Base-by-base conservation (phyloP, 2,329 filamentous ascomycete genomes). In the Colletotrichum sojae region DNA sequence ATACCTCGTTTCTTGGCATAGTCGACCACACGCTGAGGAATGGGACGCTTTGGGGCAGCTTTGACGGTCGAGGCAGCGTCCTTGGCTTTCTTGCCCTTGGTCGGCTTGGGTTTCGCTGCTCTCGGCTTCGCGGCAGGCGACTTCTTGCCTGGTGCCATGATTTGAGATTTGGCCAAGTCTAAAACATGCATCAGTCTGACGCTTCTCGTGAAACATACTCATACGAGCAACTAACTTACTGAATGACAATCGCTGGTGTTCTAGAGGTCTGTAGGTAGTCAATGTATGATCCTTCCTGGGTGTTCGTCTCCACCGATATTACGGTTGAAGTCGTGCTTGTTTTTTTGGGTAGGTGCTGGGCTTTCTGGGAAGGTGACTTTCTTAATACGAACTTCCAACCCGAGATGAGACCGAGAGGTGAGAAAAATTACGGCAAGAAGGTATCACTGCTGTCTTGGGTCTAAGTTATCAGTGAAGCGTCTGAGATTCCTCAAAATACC, bases 1-100 rank as follows among this genome's bases (percentile, higher is more conserved):
- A 56, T 20, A 18, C 16, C 13, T 39, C 48, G 48, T 49, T 67
- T 68, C 16, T 56, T 54, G 16, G 52, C 64, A n/a, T 22, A 39
- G 15, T 36, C 36, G 8, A 46, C 43, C n/a, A 56, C 36, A 9
- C 55, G 20, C 16, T 39, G 40, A 27, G 56, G 39, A 5, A 39
- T n/a, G 15, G 16, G 25, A 12, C 36, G 51, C 8, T 27, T 36
- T 13, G 65, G 20, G 2, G 39, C 52, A 10, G 60, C 0, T 8
- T 59, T 64, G 10, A 43, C 25, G 13, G 31, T 15, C 13, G 61
- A 27, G 18, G 39, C 39, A 22, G 15, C 22, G 3, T 12, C 10
- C 15, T 49, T 59, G n/a, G 16, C 22, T 20, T 36, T 36, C 31
- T 55, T 49, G 20, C 13, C 12, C 12, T 15, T 43, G 40, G 51